Percentiles rank a stretch among this genome's conserved stretches.
Evolutionary conservation across 106 monocot species (phyloP).

Genomic region (Apostasia shenzhenica): DNA sequence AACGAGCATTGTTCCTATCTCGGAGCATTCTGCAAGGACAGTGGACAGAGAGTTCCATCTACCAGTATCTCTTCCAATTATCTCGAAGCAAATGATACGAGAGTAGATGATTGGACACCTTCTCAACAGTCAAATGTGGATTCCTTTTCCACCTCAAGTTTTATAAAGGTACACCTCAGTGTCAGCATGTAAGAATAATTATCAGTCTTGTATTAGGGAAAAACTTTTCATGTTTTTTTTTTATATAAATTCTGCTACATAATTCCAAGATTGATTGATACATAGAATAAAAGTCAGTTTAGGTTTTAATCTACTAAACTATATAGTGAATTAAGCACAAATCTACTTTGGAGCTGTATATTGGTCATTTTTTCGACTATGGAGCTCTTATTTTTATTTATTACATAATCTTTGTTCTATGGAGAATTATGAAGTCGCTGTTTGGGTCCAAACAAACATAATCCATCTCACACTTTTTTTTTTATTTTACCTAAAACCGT

Average conservation of each 20-base stretch:
- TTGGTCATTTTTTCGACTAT: too few relatives aligned
- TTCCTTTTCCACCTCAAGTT: slow-evolving; percentile 24
- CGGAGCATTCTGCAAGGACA: slow-evolving; percentile 71
- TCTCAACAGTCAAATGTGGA: slow-evolving; percentile 10
- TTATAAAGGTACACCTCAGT: slow-evolving; percentile 51
- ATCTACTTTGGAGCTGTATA: too few relatives aligned
- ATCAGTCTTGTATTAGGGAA: background rate
- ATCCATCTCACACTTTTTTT: too few relatives aligned
- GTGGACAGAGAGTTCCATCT: slow-evolving; percentile 18
- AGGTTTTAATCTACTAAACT: background rate
- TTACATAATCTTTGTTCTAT: too few relatives aligned
- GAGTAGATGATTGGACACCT: slow-evolving; percentile 2
- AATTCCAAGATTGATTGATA: too few relatives aligned
- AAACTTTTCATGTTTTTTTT: background rate
- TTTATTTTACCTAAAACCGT: too few relatives aligned
- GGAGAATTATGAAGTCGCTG: too few relatives aligned
- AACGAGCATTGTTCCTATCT: slow-evolving; percentile 86
- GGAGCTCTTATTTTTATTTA: too few relatives aligned
- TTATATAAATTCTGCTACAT: background rate
- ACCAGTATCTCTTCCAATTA: slow-evolving; percentile 10
- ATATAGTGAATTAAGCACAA: background rate
- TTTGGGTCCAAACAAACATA: too few relatives aligned
- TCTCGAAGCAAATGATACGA: slow-evolving; percentile 54
- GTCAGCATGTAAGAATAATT: background rate
- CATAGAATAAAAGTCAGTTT: background rate